Evolutionary conservation across 2,329 filamentous ascomycete genomes (phyloP), one percentile per base, ranked within the genome.

Genomic region (Domatiomyces catenatus): DNA sequence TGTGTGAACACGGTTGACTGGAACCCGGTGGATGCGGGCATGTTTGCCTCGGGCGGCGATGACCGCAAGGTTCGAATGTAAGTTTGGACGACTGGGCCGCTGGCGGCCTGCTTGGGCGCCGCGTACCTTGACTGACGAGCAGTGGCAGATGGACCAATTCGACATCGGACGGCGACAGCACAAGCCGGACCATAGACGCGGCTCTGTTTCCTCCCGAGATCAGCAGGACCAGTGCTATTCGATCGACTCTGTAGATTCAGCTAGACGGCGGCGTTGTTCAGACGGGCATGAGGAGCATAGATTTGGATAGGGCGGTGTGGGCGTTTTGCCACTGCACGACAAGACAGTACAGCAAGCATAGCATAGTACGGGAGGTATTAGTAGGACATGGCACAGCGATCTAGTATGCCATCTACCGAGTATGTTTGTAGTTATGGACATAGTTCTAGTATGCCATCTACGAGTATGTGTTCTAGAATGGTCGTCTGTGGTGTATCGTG

Each of bases 1-100:
- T 82, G 79, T 53, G 90, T 92, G 56, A 96, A 95, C 63, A 79
- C 86, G 6, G 84, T 93, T 39, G 76, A 83, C 19, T 98, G 92
- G 90, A 92, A 90, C 61, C 89, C 92, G 1, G 75, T 71, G 8
- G 79, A 95, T 62, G 81, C 86, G 1, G 79, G 78, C 54, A 83
- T 95, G 71, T 86, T 95, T 67, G 92, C 88, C 15, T 90, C 88
- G 10, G 90, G 86, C 52, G 89, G 90, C 17, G 92, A 98, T 64
- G 92, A 96, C 62, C 75, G 76, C 49, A 81, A 77, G 63, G 82
- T 96, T 56, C 82, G 83, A 68, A 88, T 98, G 84, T 95, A 72
- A 73, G 84, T 71, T 39, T 12, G 2, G 28, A 15, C 15, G 4
- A 22, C 4, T 54, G 56, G 39, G 56, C 36, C 44, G 36, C 26